Percentiles rank a stretch among this genome's conserved stretches.
Evolutionary conservation across 2,329 filamentous ascomycete species (phyloP).

Genomic region (Hypoxylon sp.): DNA sequence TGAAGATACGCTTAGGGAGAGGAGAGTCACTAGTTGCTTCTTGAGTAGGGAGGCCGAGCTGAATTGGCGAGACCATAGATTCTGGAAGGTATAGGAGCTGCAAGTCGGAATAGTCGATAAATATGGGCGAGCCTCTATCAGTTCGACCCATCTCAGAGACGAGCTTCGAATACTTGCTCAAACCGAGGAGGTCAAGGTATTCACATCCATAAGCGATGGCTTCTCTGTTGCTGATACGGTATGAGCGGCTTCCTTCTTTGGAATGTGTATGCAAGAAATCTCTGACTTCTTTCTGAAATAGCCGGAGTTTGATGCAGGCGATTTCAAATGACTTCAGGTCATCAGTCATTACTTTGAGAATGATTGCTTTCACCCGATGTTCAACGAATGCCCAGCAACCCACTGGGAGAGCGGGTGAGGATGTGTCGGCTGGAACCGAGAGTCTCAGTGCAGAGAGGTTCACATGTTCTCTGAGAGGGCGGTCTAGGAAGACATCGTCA

Average conservation of each 20-base stretch:
- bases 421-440: neutral
- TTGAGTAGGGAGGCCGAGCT: neutral
- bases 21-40: neutral
- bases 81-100: neutral
- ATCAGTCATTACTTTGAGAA: conserved; percentile 12
- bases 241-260: neutral
- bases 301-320: conserved; percentile 2
- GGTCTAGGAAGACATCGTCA: neutral
- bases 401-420: too few species aligned
- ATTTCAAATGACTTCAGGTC: conserved; percentile 10
- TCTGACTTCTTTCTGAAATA: conserved; percentile 4
- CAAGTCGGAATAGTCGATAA: conserved; percentile 1
- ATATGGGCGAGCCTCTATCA: neutral
- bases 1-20: neutral
- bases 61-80: neutral
- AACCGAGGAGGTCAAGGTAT: conserved; percentile 2
- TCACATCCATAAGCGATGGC: conserved; percentile 11
- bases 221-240: neutral
- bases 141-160: neutral
- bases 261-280: neutral
- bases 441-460: neutral
- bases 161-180: neutral
- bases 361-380: conserved; percentile 11
- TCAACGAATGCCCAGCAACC: conserved; percentile 19
- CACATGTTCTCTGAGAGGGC: neutral